Evolutionary conservation across 2,329 filamentous ascomycete genomes (phyloP).

Genomic region (Fusarium avenaceum): DNA sequence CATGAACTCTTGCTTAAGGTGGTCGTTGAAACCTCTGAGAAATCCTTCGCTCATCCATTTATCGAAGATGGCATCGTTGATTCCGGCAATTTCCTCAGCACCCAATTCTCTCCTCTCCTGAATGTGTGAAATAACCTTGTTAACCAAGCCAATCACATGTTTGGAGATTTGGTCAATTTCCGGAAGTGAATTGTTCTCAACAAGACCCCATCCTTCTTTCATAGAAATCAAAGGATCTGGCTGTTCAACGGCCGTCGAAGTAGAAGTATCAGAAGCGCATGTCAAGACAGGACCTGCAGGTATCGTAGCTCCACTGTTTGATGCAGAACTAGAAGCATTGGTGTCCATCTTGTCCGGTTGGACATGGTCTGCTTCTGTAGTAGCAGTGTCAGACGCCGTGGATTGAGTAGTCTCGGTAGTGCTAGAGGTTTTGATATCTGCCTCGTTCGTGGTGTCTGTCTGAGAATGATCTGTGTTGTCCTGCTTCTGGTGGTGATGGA

Average conservation of each 20-base stretch:
- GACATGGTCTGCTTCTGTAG: background rate
- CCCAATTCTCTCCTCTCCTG: conserved; percentile 16
- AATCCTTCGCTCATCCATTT: conserved; percentile 47
- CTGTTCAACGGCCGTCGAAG: background rate
- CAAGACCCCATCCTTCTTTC: conserved; percentile 14
- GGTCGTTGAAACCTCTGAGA: conserved; percentile 41
- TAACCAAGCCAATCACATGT: conserved; percentile 19
- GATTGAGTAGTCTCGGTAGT: background rate
- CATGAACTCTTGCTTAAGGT: conserved; percentile 42
- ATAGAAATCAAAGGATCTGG: conserved; percentile 26
- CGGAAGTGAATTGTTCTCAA: conserved; percentile 10
- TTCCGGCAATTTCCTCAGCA: conserved; percentile 36
- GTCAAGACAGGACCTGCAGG: background rate
- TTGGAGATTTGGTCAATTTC: background rate
- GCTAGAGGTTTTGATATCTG: background rate
- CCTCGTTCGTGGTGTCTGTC: background rate
- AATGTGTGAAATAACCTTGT: conserved; percentile 23
- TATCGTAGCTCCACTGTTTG: background rate
- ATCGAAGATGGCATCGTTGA: conserved; percentile 48
- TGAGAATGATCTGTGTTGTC: background rate
- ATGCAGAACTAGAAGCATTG: background rate
- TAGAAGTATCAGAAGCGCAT: background rate
- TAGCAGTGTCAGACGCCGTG: background rate
- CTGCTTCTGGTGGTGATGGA: conserved; percentile 1
- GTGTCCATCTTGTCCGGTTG: background rate